Conservation (phyloP, 2,329 filamentous ascomycete species). For the Bisporella sp. region DNA sequence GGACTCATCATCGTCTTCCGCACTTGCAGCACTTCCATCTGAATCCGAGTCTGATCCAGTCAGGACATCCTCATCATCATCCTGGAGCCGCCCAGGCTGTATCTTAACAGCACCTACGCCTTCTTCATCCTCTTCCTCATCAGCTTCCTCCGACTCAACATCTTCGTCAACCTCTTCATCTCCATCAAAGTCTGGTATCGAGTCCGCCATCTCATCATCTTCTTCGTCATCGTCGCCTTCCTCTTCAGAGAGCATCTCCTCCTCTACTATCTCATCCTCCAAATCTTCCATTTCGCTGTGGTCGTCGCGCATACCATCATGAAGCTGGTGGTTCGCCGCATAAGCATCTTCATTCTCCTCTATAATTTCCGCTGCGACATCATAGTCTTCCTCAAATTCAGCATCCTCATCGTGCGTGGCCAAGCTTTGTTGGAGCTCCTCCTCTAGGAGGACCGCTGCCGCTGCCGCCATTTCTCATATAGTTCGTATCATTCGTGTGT, state of each 20-base stretch:
- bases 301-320: constrained; percentile 23
- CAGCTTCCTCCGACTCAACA: constrained; percentile 34
- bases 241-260: constrained; percentile 15
- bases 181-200: constrained; percentile 30
- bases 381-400: constrained; percentile 29
- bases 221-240: constrained; percentile 34
- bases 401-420: constrained; percentile 29
- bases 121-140: constrained; percentile 32
- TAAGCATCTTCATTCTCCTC: constrained; percentile 24
- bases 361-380: constrained; percentile 18
- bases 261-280: constrained; percentile 14
- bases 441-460: constrained; percentile 24
- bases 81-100: constrained; percentile 22
- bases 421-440: constrained; percentile 26
- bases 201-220: constrained; percentile 21
- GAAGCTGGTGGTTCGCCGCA: constrained; percentile 28
- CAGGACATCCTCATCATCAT: constrained; percentile 33
- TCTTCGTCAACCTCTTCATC: constrained; percentile 33
- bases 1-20: constrained; percentile 41
- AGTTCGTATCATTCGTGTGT: constrained; percentile 15
- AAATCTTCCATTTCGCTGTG: constrained; percentile 14
- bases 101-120: constrained; percentile 29
- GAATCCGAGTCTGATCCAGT: constrained; percentile 17
- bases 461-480: constrained; percentile 23
- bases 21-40: constrained; percentile 21